These are phyloP conservation scores for Magnaporthales sp. DNA, from an alignment of 2,329 filamentous ascomycete genomes.

Conservation along the genomic window DNA sequence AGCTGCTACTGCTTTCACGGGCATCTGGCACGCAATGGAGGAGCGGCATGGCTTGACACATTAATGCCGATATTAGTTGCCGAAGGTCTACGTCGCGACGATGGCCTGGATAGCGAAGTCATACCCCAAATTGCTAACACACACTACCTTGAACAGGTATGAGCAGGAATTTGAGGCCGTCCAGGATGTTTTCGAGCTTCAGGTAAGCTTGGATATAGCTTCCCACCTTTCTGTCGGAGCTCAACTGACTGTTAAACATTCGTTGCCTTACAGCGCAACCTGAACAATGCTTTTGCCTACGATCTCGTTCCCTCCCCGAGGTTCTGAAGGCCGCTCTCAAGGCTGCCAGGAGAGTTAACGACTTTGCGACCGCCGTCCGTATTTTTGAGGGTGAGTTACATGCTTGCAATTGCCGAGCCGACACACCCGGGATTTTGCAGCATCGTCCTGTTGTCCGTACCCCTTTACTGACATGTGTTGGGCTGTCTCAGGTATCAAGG, in stretches of 20 bases:
- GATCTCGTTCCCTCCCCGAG: conserved; percentile 94
- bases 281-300: conserved; percentile 99
- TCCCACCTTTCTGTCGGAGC: neutral
- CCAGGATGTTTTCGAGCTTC: conserved; percentile 98
- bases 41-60: neutral
- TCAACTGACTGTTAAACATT: conserved; percentile 3
- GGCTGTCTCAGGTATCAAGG: conserved; percentile 69
- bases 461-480: neutral
- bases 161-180: conserved; percentile 98
- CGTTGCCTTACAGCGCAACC: conserved; percentile 58
- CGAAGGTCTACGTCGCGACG: neutral
- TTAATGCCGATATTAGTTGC: neutral
- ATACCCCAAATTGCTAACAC: conserved; percentile 27
- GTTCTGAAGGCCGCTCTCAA: conserved; percentile 87
- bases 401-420: neutral
- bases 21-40: neutral
- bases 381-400: conserved; percentile 83
- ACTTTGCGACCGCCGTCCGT: conserved; percentile 95
- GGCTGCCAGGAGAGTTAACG: conserved; percentile 92
- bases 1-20: neutral
- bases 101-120: neutral
- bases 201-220: conserved; percentile 52
- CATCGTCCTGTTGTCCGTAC: neutral
- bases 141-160: conserved; percentile 54
- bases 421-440: neutral